Evolutionary conservation across 2,329 filamentous ascomycete species (phyloP).

Genomic region (Diaporthe aspalathi): DNA sequence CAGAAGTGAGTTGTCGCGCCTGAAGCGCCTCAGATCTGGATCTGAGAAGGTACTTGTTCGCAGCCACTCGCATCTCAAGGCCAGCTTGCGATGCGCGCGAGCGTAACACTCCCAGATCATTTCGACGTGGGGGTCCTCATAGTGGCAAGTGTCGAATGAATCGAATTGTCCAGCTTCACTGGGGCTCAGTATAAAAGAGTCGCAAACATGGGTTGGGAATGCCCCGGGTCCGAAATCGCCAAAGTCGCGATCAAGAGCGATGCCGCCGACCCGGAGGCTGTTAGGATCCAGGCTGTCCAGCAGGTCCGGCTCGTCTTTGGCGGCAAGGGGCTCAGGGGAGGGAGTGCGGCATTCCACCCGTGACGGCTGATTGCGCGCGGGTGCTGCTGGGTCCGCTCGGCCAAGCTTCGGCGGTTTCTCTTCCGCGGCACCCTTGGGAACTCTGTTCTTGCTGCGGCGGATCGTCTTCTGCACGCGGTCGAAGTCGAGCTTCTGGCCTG

Average conservation of each 20-base stretch:
- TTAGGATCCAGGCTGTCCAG: constrained; percentile 5
- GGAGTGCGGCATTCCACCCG: constrained; percentile 35
- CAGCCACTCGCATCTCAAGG: constrained; percentile 4
- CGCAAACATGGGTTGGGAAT: not conserved
- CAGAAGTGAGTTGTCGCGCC: constrained; percentile 28
- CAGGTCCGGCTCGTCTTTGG: not conserved
- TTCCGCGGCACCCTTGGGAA: constrained; percentile 13
- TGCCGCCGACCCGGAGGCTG: not conserved
- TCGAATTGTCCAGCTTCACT: constrained; percentile 14
- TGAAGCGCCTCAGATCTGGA: constrained; percentile 14
- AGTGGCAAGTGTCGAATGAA: not conserved
- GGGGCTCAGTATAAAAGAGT: constrained; percentile 3
- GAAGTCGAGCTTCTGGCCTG: constrained; percentile 33
- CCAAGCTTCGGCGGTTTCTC: not conserved
- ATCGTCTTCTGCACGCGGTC: constrained; percentile 31
- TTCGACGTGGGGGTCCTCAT: constrained; percentile 20
- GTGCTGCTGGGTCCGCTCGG: constrained; percentile 21
- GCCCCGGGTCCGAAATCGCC: not conserved
- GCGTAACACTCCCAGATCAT: constrained; percentile 25
- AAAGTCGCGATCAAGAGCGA: not conserved
- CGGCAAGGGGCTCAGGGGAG: constrained; percentile 25
- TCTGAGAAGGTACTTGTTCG: not conserved
- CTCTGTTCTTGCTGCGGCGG: constrained; percentile 36
- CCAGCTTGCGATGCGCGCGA: constrained; percentile 24
- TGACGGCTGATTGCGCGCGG: constrained; percentile 25